Evolutionary conservation across 176 grass and related monocot species (phyloP), one percentile per base, ranked within the genome.

Genomic region (Puccinellia tenuiflora): DNA sequence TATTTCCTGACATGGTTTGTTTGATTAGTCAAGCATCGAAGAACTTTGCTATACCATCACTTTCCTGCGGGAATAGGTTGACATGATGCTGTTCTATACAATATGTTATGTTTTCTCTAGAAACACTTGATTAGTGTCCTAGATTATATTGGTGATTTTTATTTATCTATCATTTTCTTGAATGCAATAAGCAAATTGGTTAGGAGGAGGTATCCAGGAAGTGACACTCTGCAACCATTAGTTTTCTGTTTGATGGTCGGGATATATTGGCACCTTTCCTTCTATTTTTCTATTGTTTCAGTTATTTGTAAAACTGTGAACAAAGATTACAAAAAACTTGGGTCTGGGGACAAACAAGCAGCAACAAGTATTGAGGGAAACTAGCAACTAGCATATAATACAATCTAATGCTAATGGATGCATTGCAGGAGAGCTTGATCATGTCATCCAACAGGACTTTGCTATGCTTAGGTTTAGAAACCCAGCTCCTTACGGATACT

Each of bases 381-480:
- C 25, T 80, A 17, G 20, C 22, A 89, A 24, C 25, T 80, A 17
- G 20, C 22, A 34, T 76, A 48, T 76, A n/a, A 53, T 38, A 28
- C 52, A 15, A 37, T 48, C n/a, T 66, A 22, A 45, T 43, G 61
- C 17, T 68, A 67, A 42, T 69, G 50, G 59, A 59, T 57, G 60
- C 33, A 35, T 31, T 52, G 18, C 26, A 76, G 38, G 18, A 80
- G 30, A 80, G 39, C 68, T 70, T 89, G 81, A 81, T 59, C 34
- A n/a, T 73, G 22, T 76, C 56, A 81, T 61, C 18, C 42, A 29
- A 25, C 6, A 67, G 37, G 3, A 66, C 8, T 30, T 29, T 34
- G 76, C 48, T 80, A 60, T 59, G n/a, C 15, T 33, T 76, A 59
- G 39, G 25, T 76, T 39, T 33, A 61, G 48, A 38, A 47, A 37